phyloP scores from a whole-genome alignment of 768 basidiomycete species.

The Mycena kentingensis region DNA sequence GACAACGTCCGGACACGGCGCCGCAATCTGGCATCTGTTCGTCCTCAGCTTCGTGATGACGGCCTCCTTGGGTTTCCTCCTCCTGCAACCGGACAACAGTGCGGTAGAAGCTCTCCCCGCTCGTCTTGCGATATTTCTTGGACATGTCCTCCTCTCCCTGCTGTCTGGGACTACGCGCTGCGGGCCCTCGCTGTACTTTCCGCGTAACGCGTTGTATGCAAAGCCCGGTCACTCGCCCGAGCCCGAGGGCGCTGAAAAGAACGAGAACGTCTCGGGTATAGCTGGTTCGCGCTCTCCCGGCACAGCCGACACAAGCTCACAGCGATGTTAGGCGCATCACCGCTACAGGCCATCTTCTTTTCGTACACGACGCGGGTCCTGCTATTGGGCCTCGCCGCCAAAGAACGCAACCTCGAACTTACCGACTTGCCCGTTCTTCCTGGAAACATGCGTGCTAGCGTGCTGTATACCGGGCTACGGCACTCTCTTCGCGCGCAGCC shows the following conservation, averaged over 20 bases:
- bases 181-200: slow-evolving; percentile 75
- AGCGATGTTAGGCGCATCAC: slow-evolving; percentile 48
- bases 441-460: slow-evolving; percentile 63
- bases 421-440: slow-evolving; percentile 84
- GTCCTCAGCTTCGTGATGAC: neutral
- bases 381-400: slow-evolving; percentile 71
- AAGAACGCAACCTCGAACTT: slow-evolving; percentile 64
- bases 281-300: slow-evolving; percentile 40
- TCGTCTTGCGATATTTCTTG: neutral
- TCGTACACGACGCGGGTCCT: slow-evolving; percentile 87
- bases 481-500: slow-evolving; percentile 56
- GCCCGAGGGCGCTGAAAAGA: slow-evolving; percentile 53
- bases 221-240: slow-evolving; percentile 41
- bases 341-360: slow-evolving; percentile 67
- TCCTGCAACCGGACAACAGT: neutral
- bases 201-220: slow-evolving; percentile 68
- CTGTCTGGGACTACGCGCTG: slow-evolving; percentile 45
- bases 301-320: neutral
- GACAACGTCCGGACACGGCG: neutral
- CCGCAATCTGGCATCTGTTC: neutral
- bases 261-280: slow-evolving; percentile 74
- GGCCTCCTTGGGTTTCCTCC: neutral
- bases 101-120: neutral
- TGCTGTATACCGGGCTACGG: slow-evolving; percentile 66
- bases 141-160: neutral